A percentile compares a stretch with the other conserved stretches of the same genome.
These are phyloP conservation scores for Microdochium paspali DNA, from an alignment of 2,329 filamentous ascomycete genomes.

Conservation along the genomic window DNA sequence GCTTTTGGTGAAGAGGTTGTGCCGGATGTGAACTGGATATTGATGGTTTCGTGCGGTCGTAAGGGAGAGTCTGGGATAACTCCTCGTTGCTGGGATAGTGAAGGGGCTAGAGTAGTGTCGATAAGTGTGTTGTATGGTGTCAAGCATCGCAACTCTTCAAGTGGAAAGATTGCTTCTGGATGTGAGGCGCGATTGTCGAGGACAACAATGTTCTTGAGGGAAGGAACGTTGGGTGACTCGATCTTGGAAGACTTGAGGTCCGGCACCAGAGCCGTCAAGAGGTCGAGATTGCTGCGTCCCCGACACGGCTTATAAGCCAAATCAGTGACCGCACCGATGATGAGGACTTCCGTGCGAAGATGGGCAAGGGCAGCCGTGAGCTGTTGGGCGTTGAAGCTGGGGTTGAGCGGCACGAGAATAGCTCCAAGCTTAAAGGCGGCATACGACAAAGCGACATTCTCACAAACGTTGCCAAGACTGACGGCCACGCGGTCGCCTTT, in stretches of 20 bases:
- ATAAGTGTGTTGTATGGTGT: slow-evolving; percentile 35
- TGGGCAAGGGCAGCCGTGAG: slow-evolving; percentile 71
- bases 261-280: slow-evolving; percentile 36
- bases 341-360: slow-evolving; percentile 61
- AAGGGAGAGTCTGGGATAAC: slow-evolving; percentile 37
- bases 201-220: slow-evolving; percentile 61
- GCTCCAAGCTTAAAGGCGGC: slow-evolving; percentile 92
- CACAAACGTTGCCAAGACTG: slow-evolving; percentile 74
- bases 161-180: slow-evolving; percentile 31
- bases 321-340: slow-evolving; percentile 84
- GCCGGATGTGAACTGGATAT: slow-evolving; percentile 96
- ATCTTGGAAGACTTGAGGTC: slow-evolving; percentile 24
- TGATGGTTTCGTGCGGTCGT: slow-evolving; percentile 62
- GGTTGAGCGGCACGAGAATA: slow-evolving; percentile 87
- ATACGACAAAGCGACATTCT: slow-evolving; percentile 80
- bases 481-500: slow-evolving; percentile 83
- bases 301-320: slow-evolving; percentile 54
- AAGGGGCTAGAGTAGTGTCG: slow-evolving; percentile 5
- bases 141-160: slow-evolving; percentile 29
- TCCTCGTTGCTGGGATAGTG: slow-evolving; percentile 14
- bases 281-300: slow-evolving; percentile 41
- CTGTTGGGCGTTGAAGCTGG: slow-evolving; percentile 74
- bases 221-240: slow-evolving; percentile 48
- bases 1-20: slow-evolving; percentile 89
- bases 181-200: slow-evolving; percentile 64